Evolutionary conservation across 164 flowering plant genomes (phyloP).

Genomic region (Buxus sempervirens): DNA sequence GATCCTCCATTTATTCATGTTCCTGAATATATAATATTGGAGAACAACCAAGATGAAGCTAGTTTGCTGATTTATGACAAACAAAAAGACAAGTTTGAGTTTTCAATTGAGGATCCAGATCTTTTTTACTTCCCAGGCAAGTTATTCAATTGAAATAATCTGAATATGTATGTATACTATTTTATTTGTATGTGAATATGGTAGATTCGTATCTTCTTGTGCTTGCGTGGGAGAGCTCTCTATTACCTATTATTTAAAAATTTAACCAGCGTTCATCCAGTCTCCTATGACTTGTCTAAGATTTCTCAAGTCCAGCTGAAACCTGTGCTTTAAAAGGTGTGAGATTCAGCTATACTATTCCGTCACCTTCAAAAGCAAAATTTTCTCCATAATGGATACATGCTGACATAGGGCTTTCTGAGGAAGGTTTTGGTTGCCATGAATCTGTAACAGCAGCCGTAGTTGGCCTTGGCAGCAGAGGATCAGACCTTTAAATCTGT

Average conservation of each 20-base stretch:
- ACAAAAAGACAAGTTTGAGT: slow-evolving; percentile 44
- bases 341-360: too few species aligned
- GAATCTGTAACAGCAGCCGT: too few species aligned
- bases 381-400: too few species aligned
- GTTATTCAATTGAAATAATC: slow-evolving; percentile 4
- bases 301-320: too few species aligned
- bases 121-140: slow-evolving; percentile 62
- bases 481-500: too few species aligned
- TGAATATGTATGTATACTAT: not conserved
- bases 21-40: slow-evolving; percentile 56
- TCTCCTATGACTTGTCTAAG: too few species aligned
- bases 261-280: too few species aligned
- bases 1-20: slow-evolving; percentile 73
- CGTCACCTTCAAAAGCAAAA: too few species aligned
- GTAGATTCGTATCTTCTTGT: not conserved
- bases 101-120: slow-evolving; percentile 80
- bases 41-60: slow-evolving; percentile 25
- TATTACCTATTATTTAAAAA: not conserved
- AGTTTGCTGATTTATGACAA: slow-evolving; percentile 41
- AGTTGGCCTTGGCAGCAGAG: too few species aligned
- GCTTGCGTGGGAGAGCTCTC: not conserved
- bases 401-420: too few species aligned
- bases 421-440: too few species aligned
- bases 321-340: too few species aligned
- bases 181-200: not conserved